These are phyloP conservation scores for Galeopsis tetrahit DNA, from an alignment of 257 asterid genomes.

Conservation along the genomic window DNA sequence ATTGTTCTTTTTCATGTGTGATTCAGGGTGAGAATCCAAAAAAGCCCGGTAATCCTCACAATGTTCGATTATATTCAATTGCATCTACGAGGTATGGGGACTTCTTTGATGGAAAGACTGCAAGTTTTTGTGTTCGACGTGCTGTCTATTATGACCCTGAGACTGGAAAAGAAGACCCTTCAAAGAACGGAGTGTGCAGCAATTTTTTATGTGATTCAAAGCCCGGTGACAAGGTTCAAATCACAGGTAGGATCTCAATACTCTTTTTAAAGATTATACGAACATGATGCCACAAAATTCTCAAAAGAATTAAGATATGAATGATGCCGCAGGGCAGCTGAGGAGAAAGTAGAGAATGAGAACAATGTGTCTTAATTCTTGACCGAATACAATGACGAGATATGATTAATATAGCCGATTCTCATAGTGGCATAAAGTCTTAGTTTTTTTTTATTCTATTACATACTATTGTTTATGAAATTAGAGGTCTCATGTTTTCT, in stretches of 20 bases:
- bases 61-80: slow-evolving; percentile 86
- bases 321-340: neutral
- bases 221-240: slow-evolving; percentile 87
- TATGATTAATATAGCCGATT: neutral
- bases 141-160: slow-evolving; percentile 92
- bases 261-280: neutral
- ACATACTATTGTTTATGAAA: neutral
- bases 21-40: slow-evolving; percentile 92
- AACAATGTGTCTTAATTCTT: neutral
- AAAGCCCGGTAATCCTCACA: slow-evolving; percentile 89
- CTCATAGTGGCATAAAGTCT: neutral
- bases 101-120: slow-evolving; percentile 85
- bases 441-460: neutral
- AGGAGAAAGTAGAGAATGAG: neutral
- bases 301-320: neutral
- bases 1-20: neutral
- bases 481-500: neutral
- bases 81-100: slow-evolving; percentile 95
- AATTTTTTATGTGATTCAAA: slow-evolving; percentile 85
- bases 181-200: slow-evolving; percentile 88
- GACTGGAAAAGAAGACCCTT: slow-evolving; percentile 89
- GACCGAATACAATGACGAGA: neutral
- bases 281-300: neutral
- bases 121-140: slow-evolving; percentile 89
- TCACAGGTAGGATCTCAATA: slow-evolving; percentile 59